Percentiles rank a stretch among this genome's conserved stretches.
These are phyloP conservation scores for Aspergillus nidulans DNA, from an alignment of 495 filamentous ascomycete species.

Conservation along the genomic window DNA sequence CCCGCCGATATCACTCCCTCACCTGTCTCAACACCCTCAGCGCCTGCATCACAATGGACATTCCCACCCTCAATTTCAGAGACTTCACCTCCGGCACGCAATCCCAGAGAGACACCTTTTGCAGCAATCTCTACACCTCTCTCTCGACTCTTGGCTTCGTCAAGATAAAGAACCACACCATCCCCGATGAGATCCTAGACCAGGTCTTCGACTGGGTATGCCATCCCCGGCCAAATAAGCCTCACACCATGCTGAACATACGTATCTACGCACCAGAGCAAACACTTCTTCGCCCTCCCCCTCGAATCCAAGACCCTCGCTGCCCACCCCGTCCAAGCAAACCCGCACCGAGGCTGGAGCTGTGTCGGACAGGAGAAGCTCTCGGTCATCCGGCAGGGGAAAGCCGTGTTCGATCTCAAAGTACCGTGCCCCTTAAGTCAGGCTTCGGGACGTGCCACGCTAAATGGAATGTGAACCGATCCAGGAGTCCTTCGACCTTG, in stretches of 20 bases:
- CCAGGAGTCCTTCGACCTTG: conserved; percentile 61
- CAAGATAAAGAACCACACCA: conserved; percentile 21
- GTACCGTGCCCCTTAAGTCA: conserved; percentile 4
- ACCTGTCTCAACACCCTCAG: not conserved
- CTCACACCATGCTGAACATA: not conserved
- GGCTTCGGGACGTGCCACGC: too few species aligned
- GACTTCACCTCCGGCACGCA: conserved; percentile 2
- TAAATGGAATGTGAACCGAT: not conserved
- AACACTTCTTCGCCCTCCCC: conserved; percentile 39
- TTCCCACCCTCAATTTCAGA: conserved; percentile 1
- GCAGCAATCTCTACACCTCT: not conserved
- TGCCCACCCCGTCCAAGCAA: conserved; percentile 50
- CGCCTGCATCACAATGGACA: not conserved
- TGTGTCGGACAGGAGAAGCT: conserved; percentile 50
- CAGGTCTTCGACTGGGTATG: conserved; percentile 23
- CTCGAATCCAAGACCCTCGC: conserved; percentile 43
- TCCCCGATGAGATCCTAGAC: conserved; percentile 20
- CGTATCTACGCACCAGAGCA: conserved; percentile 12
- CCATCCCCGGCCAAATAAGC: not conserved
- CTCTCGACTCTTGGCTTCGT: conserved; percentile 6
- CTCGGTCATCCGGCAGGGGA: conserved; percentile 37
- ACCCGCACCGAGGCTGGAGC: conserved; percentile 54
- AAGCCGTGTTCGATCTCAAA: conserved; percentile 26
- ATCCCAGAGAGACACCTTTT: conserved; percentile 2
- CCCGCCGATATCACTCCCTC: not conserved